A percentile compares a stretch with the other conserved stretches of the same genome.
These are phyloP conservation scores for Aethionema arabicum DNA, from an alignment of 345 rosid genomes.

Conservation along the genomic window DNA sequence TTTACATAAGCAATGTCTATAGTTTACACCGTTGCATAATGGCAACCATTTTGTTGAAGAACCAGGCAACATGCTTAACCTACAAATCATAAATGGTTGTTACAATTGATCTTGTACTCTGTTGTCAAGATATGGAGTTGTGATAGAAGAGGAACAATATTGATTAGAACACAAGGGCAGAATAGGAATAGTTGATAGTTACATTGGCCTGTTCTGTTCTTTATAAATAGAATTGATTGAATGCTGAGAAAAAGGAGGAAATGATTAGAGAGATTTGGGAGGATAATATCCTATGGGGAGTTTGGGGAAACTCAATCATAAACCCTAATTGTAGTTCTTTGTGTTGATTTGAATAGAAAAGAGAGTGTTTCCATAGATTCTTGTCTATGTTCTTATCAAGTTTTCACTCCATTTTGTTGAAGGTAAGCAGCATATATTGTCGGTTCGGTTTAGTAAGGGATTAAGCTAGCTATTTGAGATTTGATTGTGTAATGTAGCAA, in stretches of 20 bases:
- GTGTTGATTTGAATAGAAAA: too few relatives aligned
- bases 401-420: background rate
- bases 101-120: constrained; percentile 16
- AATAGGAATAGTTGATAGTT: too few relatives aligned
- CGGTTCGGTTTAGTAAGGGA: background rate
- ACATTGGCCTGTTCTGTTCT: too few relatives aligned
- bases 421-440: background rate
- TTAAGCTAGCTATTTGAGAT: background rate
- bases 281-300: too few relatives aligned
- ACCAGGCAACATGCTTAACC: background rate
- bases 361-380: too few relatives aligned
- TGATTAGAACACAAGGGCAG: too few relatives aligned
- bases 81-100: background rate
- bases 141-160: background rate
- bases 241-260: too few relatives aligned
- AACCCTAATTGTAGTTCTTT: too few relatives aligned
- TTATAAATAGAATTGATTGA: too few relatives aligned
- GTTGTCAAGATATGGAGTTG: constrained; percentile 8
- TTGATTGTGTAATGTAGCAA: background rate
- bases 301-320: too few relatives aligned
- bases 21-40: background rate
- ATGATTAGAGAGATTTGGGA: too few relatives aligned
- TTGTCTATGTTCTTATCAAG: too few relatives aligned
- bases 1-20: background rate
- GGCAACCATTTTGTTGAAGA: background rate